These are phyloP conservation scores for Berberis vulgaris DNA, from an alignment of 164 flowering plant species.

Conservation along the genomic window DNA sequence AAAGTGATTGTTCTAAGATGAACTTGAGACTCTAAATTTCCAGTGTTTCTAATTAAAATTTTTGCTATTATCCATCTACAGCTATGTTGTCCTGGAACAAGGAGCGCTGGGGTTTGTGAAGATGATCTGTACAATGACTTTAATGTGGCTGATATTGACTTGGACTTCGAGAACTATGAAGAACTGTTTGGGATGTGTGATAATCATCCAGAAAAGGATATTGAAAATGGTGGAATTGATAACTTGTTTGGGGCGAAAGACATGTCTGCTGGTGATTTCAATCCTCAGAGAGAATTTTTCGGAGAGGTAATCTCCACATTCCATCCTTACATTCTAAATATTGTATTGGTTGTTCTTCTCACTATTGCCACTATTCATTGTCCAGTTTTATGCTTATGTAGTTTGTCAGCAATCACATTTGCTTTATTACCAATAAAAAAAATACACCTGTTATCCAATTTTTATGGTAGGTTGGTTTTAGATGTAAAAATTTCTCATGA, in stretches of 20 bases:
- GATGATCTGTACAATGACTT: conserved; percentile 61
- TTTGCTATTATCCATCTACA: conserved; percentile 19
- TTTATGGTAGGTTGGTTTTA: no score
- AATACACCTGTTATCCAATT: no score
- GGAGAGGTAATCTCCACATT: conserved; percentile 36
- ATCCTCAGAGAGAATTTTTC: conserved; percentile 35
- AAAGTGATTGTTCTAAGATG: background rate
- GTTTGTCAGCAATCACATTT: no score
- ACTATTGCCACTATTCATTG: no score
- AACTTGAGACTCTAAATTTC: background rate
- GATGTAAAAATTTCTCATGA: no score
- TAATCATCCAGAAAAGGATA: conserved; percentile 45
- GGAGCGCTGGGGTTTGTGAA: conserved; percentile 34
- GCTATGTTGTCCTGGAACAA: conserved; percentile 32
- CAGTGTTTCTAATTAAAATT: background rate
- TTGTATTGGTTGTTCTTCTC: background rate
- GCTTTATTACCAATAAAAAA: no score
- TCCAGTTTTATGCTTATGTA: no score
- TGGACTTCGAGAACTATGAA: conserved; percentile 77
- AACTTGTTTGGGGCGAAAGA: conserved; percentile 58
- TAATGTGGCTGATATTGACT: conserved; percentile 66
- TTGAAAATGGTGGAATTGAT: conserved; percentile 69
- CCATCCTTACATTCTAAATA: conserved; percentile 1
- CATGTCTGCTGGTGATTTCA: conserved; percentile 45
- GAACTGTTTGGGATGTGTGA: conserved; percentile 68